Conservation (phyloP, 306 rosid species). For the Cucurbita ficifolia region DNA sequence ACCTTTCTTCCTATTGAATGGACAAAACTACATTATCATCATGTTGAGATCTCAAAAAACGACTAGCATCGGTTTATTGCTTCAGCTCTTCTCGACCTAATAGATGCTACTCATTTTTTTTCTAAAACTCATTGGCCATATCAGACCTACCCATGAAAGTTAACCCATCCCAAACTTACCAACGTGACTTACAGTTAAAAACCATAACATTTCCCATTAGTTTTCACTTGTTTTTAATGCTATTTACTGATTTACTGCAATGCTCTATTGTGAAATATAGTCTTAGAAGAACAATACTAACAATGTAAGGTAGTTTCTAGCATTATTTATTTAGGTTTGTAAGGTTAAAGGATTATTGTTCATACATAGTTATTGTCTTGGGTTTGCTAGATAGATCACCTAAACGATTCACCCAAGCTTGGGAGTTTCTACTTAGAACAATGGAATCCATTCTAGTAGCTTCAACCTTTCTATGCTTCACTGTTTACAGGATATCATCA, state of each 20-base stretch:
- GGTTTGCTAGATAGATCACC: background rate
- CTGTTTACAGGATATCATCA: background rate
- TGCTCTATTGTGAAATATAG: background rate
- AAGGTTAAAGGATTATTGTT: background rate
- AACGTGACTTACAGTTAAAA: background rate
- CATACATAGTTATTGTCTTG: background rate
- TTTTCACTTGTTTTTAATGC: background rate
- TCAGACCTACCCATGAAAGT: background rate
- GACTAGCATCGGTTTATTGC: background rate
- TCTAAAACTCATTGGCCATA: background rate
- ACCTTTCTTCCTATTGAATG: background rate
- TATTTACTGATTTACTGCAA: background rate
- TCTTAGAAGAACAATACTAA: background rate
- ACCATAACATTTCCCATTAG: background rate
- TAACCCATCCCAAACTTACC: background rate
- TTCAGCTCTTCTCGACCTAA: background rate
- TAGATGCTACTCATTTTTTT: background rate
- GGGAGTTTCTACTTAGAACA: background rate
- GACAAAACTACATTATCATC: background rate
- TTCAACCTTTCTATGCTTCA: background rate
- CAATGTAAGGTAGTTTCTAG: background rate
- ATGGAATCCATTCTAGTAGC: background rate
- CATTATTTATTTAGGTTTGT: background rate
- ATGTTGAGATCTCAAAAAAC: background rate
- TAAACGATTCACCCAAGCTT: background rate